phyloP scores from a whole-genome alignment of 306 rosid genomes.

The Cercis canadensis region DNA sequence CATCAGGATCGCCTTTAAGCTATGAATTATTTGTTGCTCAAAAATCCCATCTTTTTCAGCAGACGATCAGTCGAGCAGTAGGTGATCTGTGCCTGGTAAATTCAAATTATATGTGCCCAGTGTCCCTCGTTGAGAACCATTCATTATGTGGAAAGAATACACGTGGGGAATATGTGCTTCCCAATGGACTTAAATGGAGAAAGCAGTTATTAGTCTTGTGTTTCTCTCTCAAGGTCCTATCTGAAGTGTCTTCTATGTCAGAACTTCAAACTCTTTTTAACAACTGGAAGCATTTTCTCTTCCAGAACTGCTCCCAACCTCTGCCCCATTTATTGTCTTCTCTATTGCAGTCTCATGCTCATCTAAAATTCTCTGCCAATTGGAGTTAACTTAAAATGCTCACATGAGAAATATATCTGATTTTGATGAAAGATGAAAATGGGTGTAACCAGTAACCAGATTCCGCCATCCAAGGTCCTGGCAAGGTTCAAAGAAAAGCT shows the following conservation, averaged over 20 bases:
- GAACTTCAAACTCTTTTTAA: conserved; percentile 36
- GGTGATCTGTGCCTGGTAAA: conserved; percentile 40
- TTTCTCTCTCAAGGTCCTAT: conserved; percentile 50
- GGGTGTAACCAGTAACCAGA: conserved; percentile 20
- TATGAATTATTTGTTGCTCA: conserved; percentile 51
- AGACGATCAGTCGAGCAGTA: conserved; percentile 50
- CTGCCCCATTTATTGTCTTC: conserved; percentile 45
- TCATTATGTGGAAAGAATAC: conserved; percentile 38
- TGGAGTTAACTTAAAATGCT: conserved; percentile 34
- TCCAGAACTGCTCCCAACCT: conserved; percentile 38
- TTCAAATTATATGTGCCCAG: conserved; percentile 46
- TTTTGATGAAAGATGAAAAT: conserved; percentile 31
- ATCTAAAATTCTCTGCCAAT: conserved; percentile 44
- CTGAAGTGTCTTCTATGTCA: conserved; percentile 42
- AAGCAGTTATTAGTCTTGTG: conserved; percentile 56
- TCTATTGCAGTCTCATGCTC: conserved; percentile 47
- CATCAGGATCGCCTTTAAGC: conserved; percentile 56
- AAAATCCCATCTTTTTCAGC: conserved; percentile 53
- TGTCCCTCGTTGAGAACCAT: conserved; percentile 65
- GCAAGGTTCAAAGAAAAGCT: conserved; percentile 31
- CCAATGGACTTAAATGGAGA: conserved; percentile 54
- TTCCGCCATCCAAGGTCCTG: conserved; percentile 34
- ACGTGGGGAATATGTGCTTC: conserved; percentile 38
- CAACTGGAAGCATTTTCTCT: conserved; percentile 38
- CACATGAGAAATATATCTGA: background rate